Conservation (phyloP, 106 monocot species). For the Dendrobium nobile region DNA sequence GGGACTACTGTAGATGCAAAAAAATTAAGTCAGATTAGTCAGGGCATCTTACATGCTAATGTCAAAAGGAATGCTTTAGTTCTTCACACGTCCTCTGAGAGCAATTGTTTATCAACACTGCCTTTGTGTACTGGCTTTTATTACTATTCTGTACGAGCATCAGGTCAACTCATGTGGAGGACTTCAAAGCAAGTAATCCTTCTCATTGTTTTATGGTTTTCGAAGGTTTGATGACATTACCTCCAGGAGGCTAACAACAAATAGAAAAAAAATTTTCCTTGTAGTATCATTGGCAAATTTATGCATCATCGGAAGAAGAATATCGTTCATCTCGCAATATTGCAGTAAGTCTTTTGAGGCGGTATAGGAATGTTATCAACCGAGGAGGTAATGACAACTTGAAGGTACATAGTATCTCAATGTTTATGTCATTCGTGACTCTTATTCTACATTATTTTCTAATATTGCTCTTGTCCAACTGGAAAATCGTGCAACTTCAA, state of each 20-base stretch:
- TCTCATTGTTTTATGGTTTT: not conserved
- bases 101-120: slow-evolving; percentile 13
- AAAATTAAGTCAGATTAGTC: not conserved
- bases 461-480: not conserved
- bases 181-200: slow-evolving; percentile 18
- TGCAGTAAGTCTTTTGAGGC: slow-evolving; percentile 16
- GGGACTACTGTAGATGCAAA: slow-evolving; percentile 11
- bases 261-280: slow-evolving; percentile 5
- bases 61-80: slow-evolving; percentile 1
- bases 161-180: slow-evolving; percentile 14
- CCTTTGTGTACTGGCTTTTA: slow-evolving; percentile 7
- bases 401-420: slow-evolving; percentile 41
- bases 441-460: not conserved
- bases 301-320: slow-evolving; percentile 77
- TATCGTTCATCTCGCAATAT: slow-evolving; percentile 22
- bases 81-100: slow-evolving; percentile 13
- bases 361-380: slow-evolving; percentile 74
- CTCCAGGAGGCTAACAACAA: not conserved
- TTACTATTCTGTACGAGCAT: not conserved
- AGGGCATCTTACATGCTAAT: slow-evolving; percentile 8
- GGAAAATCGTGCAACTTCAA: not conserved
- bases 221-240: not conserved
- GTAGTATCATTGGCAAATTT: slow-evolving; percentile 19
- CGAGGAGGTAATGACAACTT: slow-evolving; percentile 55
- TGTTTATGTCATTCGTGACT: not conserved